These are phyloP conservation scores for Backusella morwellensis DNA, from an alignment of 192 early-diverging fungal genomes.

Conservation along the genomic window DNA sequence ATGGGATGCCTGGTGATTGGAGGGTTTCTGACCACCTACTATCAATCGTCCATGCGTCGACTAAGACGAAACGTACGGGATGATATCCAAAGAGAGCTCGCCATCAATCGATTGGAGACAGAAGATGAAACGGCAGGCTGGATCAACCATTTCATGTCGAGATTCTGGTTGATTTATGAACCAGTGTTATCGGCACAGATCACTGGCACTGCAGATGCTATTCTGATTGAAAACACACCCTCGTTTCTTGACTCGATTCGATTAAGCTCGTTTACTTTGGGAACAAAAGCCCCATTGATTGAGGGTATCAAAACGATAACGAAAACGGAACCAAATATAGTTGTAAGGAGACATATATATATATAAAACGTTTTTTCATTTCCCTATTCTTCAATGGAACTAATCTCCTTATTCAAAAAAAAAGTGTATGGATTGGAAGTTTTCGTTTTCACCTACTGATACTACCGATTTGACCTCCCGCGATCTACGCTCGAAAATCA, in stretches of 20 bases:
- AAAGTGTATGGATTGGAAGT: slow-evolving; percentile 88
- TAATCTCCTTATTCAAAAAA: not conserved
- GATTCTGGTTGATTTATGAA: slow-evolving; percentile 91
- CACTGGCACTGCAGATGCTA: slow-evolving; percentile 64
- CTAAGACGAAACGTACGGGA: slow-evolving; percentile 66
- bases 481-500: slow-evolving; percentile 64
- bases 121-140: slow-evolving; percentile 75
- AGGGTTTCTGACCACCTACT: slow-evolving; percentile 61
- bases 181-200: slow-evolving; percentile 76
- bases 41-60: slow-evolving; percentile 66
- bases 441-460: slow-evolving; percentile 83
- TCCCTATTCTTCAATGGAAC: not conserved
- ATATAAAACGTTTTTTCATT: not conserved
- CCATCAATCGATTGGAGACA: slow-evolving; percentile 44
- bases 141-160: slow-evolving; percentile 80
- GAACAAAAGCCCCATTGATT: slow-evolving; percentile 73
- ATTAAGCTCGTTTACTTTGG: slow-evolving; percentile 72
- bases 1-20: slow-evolving; percentile 36
- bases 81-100: slow-evolving; percentile 65
- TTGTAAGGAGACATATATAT: slow-evolving; percentile 44
- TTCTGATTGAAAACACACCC: slow-evolving; percentile 73
- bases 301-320: slow-evolving; percentile 62
- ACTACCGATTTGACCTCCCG: slow-evolving; percentile 67
- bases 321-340: slow-evolving; percentile 70
- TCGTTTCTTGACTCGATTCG: slow-evolving; percentile 77